phyloP scores from a whole-genome alignment of 2,329 filamentous ascomycete species.

The Neofusicoccum ribis region DNA sequence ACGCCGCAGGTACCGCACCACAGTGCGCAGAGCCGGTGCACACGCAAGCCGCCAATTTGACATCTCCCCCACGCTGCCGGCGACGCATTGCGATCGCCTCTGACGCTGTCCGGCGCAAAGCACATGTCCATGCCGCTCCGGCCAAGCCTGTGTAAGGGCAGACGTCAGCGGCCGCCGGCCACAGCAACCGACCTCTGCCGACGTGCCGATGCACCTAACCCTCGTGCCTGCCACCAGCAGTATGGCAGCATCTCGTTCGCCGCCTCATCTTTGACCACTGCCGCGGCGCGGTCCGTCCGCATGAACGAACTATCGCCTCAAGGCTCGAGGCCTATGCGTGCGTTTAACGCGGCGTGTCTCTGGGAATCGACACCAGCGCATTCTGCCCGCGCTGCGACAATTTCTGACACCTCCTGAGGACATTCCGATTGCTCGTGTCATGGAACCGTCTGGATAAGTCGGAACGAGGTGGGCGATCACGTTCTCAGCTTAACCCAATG shows the following conservation, averaged over 20 bases:
- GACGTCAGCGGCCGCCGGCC: not conserved
- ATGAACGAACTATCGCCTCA: not conserved
- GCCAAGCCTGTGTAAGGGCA: not conserved
- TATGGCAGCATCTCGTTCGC: not conserved
- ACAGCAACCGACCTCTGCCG: not conserved
- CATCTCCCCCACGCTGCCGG: not conserved
- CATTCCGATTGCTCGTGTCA: not conserved
- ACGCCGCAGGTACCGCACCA: not conserved
- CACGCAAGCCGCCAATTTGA: not conserved
- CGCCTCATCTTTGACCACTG: not conserved
- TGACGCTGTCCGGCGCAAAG: not conserved
- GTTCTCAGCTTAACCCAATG: not conserved
- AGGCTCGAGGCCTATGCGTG: not conserved
- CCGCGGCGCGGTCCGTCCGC: slow-evolving; percentile 6
- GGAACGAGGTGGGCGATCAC: slow-evolving; percentile 1
- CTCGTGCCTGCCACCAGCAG: not conserved
- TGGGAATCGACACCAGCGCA: not conserved
- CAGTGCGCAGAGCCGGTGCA: not conserved
- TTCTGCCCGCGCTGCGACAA: not conserved
- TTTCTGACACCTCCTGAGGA: not conserved
- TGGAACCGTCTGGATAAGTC: not conserved
- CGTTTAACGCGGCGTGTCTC: not conserved
- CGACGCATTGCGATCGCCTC: not conserved
- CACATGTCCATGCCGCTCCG: not conserved
- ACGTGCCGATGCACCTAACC: not conserved